Base-by-base conservation (phyloP, 805 yeast genomes). In the Zygotorulaspora florentina region DNA sequence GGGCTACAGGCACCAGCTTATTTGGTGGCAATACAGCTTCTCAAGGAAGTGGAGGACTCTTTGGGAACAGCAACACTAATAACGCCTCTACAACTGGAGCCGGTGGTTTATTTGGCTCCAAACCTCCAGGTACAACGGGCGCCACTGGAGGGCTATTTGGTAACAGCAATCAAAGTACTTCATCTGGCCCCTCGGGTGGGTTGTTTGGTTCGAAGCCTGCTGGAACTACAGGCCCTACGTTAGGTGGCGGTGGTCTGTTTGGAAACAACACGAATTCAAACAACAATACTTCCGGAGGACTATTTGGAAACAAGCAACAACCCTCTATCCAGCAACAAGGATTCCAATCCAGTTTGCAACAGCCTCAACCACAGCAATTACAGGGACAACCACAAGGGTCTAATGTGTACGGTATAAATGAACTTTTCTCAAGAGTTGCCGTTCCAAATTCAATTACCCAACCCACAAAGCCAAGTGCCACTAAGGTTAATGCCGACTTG, bases 371-470 rank as follows among this genome's bases (percentile, higher is more conserved):
- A 39, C 65, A 51, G 47, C 63, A 53, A 43, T 65, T 56, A 31
- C 65, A 52, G 43, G 56, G 53, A 44, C 64, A 60, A 50, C 68
- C 43, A 67, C 74, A 35, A 54, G 68, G 46, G 72, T 73, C 48
- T 31, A 56, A 62, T 60, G 96, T 96, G 36, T 90, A 87, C 61
- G 95, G 96, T 1, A 75, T 79, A 39, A 82, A 83, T 55, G 85
- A 89, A 5, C 69, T 90, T 42, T 87, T 86, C 55, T 47, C 68
- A 3, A 64, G 61, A 40, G 58, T 57, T 35, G 62, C 64, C 27
- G 58, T 66, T n/a, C 69, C 68, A 8, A 55, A 58, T 25, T 60
- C 69, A 12, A 68, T 73, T 20, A 69, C 75, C 3, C 59, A 58
- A 36, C 66, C 71, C 10, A 58, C 68, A 10, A 72, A 70, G 34